Evolutionary conservation across 441 rosid genomes (phyloP), one percentile per base, ranked within the genome.

Genomic region (Populus hybrid): DNA sequence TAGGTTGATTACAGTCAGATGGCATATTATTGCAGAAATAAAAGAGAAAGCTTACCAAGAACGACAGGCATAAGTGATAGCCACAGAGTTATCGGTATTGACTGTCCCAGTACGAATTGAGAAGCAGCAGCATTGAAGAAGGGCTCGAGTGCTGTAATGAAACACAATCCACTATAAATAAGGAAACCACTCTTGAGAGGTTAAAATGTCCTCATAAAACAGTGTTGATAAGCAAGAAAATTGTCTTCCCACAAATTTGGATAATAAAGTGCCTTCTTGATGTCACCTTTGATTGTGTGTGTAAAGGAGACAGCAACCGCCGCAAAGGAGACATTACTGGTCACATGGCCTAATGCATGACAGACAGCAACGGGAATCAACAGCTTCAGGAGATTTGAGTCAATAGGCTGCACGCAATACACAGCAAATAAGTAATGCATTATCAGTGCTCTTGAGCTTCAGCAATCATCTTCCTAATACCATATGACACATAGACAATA

Each of bases 261-360:
- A 40, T n/a, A 23, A 76, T 20, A 16, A 42, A 69, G 30, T 28
- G 70, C 32, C 42, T 34, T 57, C 23, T 70, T 54, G 46, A 10
- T 7, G 38, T 72, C 69, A 92, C 99, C 99, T 92, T 95, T 93
- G 83, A 93, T 63, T 35, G 99, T 95, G 85, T 93, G 99, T 23
- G 97, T 90, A 90, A 95, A 95, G 70, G 99, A 95, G 80, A 95
- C 99, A 66, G 99, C 99, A 70, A 95, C 99, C 4, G 99, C 99
- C 0, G 99, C 97, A 78, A 95, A 93, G 10, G 97, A 93, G 75
- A 95, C 94, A 69, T 95, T 95, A 83, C 95, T 92, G 18, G 97
- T 95, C 42, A 93, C 95, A 82, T 95, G 99, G 50, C 99, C 99
- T 21, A 95, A 0, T 8, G 95, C 99, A 74, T 95, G 99, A 83